These are phyloP conservation scores for Glycine latifolia DNA, from an alignment of 306 rosid genomes.

Conservation along the genomic window DNA sequence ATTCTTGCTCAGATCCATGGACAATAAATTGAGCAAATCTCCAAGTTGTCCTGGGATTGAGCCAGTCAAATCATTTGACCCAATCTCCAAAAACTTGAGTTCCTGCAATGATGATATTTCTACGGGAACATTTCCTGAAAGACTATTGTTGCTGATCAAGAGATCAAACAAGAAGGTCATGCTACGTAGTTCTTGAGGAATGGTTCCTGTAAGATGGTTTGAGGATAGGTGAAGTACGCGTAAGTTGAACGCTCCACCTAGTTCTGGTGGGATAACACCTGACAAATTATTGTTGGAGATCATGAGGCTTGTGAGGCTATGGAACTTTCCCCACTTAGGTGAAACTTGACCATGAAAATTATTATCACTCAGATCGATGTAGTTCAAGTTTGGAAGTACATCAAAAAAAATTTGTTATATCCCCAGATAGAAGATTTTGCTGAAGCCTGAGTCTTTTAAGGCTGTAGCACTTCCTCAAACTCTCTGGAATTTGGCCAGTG, in stretches of 20 bases:
- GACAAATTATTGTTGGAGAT: neutral
- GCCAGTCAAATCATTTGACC: slow-evolving; percentile 7
- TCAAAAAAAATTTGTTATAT: neutral
- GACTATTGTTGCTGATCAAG: neutral
- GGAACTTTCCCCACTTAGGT: neutral
- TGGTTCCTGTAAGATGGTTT: neutral
- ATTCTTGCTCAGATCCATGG: slow-evolving; percentile 4
- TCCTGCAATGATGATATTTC: neutral
- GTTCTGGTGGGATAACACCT: slow-evolving; percentile 25
- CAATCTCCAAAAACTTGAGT: neutral
- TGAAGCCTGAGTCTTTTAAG: neutral
- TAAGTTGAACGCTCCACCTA: slow-evolving; percentile 8
- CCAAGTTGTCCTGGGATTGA: neutral
- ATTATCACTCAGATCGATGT: neutral
- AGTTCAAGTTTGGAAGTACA: slow-evolving; percentile 5
- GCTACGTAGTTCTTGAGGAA: neutral
- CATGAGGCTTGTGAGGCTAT: slow-evolving; percentile 1
- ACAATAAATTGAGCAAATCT: neutral
- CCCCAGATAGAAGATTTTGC: neutral
- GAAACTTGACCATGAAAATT: neutral
- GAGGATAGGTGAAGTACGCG: slow-evolving; percentile 41
- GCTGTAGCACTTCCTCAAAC: neutral
- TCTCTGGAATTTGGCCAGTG: slow-evolving; percentile 2
- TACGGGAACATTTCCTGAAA: neutral
- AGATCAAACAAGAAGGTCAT: neutral